Conservation (phyloP, 768 basidiomycete genomes). For the Floccularia luteovirens region DNA sequence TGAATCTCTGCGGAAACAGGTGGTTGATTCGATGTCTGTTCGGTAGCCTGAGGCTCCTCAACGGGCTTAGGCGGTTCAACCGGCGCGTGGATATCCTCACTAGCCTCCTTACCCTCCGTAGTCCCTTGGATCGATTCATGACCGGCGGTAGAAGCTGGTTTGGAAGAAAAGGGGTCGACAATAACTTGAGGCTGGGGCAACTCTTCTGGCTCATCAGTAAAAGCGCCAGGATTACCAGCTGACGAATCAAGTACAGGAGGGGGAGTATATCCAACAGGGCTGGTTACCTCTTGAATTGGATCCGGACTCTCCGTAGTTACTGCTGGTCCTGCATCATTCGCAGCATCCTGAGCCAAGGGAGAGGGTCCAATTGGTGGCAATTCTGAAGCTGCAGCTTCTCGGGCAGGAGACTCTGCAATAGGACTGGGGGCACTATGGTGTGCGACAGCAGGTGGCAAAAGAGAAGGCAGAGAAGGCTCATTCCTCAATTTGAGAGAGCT, state of each 20-base stretch:
- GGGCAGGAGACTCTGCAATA: constrained; percentile 62
- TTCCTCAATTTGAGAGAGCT: constrained; percentile 12
- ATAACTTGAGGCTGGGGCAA: constrained; percentile 23
- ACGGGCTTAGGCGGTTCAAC: constrained; percentile 5
- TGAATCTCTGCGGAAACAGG: neutral
- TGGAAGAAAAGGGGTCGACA: constrained; percentile 18
- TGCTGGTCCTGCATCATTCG: constrained; percentile 3
- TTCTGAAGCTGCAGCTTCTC: constrained; percentile 38
- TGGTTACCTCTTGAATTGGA: constrained; percentile 10
- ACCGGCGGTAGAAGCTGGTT: constrained; percentile 5
- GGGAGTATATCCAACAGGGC: constrained; percentile 24
- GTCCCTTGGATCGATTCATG: constrained; percentile 5
- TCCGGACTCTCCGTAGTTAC: constrained; percentile 5
- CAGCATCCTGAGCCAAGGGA: constrained; percentile 27
- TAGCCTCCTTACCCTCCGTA: too few species aligned
- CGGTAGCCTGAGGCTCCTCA: constrained; percentile 1
- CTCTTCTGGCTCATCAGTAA: constrained; percentile 45
- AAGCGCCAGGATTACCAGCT: constrained; percentile 38
- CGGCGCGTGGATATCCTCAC: neutral
- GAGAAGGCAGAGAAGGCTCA: constrained; percentile 8
- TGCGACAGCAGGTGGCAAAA: constrained; percentile 15
- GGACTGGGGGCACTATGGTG: constrained; percentile 46
- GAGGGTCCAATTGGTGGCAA: constrained; percentile 28
- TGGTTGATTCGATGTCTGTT: neutral
- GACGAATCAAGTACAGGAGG: constrained; percentile 31